Percentiles rank a stretch among this genome's conserved stretches.
phyloP scores from a whole-genome alignment of 2,329 filamentous ascomycete species.

The Neonectria punicea region DNA sequence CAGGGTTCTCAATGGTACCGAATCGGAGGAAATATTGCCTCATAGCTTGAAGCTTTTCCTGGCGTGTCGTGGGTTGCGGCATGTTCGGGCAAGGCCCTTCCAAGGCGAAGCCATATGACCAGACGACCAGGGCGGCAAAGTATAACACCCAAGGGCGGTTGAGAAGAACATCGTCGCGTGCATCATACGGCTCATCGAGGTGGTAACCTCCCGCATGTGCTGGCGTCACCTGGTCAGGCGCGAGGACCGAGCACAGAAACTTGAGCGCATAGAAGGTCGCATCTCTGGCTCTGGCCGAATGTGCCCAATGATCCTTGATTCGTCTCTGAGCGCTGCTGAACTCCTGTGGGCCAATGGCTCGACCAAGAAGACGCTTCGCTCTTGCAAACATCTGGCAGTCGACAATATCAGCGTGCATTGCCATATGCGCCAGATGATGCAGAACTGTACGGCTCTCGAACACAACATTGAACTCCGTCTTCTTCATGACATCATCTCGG shows the following conservation, averaged over 20 bases:
- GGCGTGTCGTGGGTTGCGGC: slow-evolving; percentile 64
- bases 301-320: slow-evolving; percentile 91
- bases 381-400: slow-evolving; percentile 97
- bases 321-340: slow-evolving; percentile 81
- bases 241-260: slow-evolving; percentile 85
- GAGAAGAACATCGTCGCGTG: slow-evolving; percentile 87
- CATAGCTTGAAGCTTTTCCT: slow-evolving; percentile 82
- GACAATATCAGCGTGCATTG: slow-evolving; percentile 97
- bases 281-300: slow-evolving; percentile 86
- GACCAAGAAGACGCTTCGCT: slow-evolving; percentile 84
- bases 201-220: slow-evolving; percentile 53
- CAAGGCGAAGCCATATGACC: slow-evolving; percentile 92
- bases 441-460: slow-evolving; percentile 90
- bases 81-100: slow-evolving; percentile 76
- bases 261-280: slow-evolving; percentile 92
- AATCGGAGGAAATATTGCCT: slow-evolving; percentile 78
- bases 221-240: slow-evolving; percentile 59
- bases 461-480: slow-evolving; percentile 72
- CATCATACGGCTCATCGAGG: slow-evolving; percentile 72
- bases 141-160: slow-evolving; percentile 97
- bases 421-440: slow-evolving; percentile 96
- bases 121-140: slow-evolving; percentile 90
- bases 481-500: slow-evolving; percentile 64
- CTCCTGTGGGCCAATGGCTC: slow-evolving; percentile 85
- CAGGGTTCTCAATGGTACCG: slow-evolving; percentile 77